phyloP scores from a whole-genome alignment of 192 early-diverging fungal genomes.

The Nowakowskiella sp. region DNA sequence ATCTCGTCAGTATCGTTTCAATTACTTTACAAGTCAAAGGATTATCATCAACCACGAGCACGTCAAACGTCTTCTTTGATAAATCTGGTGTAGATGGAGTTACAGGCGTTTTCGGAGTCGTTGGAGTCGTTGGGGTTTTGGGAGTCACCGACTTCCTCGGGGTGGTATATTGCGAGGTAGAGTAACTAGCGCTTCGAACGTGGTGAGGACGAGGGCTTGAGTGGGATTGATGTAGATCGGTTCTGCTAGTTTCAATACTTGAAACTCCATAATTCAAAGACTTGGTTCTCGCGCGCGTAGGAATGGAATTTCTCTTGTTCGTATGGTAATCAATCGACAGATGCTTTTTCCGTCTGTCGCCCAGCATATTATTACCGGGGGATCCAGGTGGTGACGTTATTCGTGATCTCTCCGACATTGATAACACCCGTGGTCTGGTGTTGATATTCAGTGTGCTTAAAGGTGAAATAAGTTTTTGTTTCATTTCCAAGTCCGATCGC shows the following conservation, averaged over 20 bases:
- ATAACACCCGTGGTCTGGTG: no score
- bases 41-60: slow-evolving; percentile 86
- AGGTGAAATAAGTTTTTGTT: neutral
- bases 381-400: no score
- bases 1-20: slow-evolving; percentile 71
- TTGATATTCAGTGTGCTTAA: neutral
- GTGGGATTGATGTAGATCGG: neutral
- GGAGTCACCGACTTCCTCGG: neutral
- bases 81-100: neutral
- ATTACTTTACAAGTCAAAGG: slow-evolving; percentile 81
- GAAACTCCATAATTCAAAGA: neutral
- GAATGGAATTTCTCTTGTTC: neutral
- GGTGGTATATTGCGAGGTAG: neutral
- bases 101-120: neutral
- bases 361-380: no score
- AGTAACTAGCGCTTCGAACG: neutral
- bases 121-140: neutral
- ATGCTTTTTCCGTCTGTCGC: neutral
- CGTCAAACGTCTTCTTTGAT: slow-evolving; percentile 21
- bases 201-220: neutral
- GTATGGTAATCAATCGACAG: neutral
- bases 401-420: no score
- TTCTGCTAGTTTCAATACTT: neutral
- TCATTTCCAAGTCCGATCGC: slow-evolving; percentile 50
- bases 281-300: neutral